These are phyloP conservation scores for Wickerhamomyces sp. DNA, from an alignment of 1,139 yeast species.

Conservation along the genomic window DNA sequence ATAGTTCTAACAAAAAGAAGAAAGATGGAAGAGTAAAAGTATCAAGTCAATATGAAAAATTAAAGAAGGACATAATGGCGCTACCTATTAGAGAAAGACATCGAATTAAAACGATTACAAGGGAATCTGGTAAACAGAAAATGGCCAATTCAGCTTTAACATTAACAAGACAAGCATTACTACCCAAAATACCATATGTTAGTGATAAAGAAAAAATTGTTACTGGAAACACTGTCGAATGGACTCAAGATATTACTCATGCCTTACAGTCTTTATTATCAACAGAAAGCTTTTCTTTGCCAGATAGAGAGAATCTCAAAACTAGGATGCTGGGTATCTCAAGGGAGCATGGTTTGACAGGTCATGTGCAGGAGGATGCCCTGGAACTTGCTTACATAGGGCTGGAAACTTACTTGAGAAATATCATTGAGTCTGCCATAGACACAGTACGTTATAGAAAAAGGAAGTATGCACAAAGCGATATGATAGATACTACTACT, in stretches of 20 bases:
- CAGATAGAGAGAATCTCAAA: conserved; percentile 69
- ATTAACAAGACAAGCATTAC: conserved; percentile 75
- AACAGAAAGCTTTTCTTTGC: conserved; percentile 74
- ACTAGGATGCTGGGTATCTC: conserved; percentile 77
- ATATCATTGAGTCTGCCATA: conserved; percentile 68
- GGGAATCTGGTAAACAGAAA: conserved; percentile 76
- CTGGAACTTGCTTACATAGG: conserved; percentile 78
- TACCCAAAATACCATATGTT: conserved; percentile 81
- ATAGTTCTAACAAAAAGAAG: conserved; percentile 45
- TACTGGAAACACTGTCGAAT: conserved; percentile 57
- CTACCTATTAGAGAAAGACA: conserved; percentile 81
- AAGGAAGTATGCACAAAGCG: conserved; percentile 46
- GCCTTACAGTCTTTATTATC: conserved; percentile 86
- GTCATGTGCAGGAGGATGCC: conserved; percentile 67
- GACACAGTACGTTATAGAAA: conserved; percentile 64
- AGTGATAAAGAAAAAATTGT: conserved; percentile 32
- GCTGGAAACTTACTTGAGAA: conserved; percentile 72
- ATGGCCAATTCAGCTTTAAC: conserved; percentile 74
- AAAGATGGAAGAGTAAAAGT: conserved; percentile 44
- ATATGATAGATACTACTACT: conserved; percentile 23
- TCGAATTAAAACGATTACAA: conserved; percentile 76
- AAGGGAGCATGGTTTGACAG: conserved; percentile 89
- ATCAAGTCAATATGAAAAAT: conserved; percentile 63
- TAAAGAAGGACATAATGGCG: conserved; percentile 84
- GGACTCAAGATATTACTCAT: conserved; percentile 92